phyloP scores from a whole-genome alignment of 306 rosid genomes.

The Trifolium pratense region DNA sequence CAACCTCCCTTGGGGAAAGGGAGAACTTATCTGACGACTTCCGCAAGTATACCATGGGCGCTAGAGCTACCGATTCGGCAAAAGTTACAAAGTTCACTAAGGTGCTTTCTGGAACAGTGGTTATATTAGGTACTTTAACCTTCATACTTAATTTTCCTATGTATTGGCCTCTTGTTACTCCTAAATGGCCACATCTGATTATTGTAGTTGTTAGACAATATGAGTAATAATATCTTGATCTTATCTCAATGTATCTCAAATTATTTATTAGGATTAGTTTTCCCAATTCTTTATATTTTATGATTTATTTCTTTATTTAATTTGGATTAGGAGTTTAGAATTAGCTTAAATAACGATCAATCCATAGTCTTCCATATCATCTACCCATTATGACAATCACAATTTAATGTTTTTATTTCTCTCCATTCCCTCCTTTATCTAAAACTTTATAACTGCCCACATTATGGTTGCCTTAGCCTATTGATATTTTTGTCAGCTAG shows the following conservation, averaged over 20 bases:
- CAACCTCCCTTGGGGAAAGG: constrained; percentile 39
- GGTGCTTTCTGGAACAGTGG: constrained; percentile 82
- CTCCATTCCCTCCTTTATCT: background rate
- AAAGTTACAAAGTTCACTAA: constrained; percentile 78
- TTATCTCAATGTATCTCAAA: constrained; percentile 18
- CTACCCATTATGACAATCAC: background rate
- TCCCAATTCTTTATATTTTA: constrained; percentile 1
- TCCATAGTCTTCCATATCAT: background rate
- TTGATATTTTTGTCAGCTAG: constrained; percentile 12
- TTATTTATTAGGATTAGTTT: background rate
- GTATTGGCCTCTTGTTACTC: constrained; percentile 20
- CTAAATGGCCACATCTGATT: background rate
- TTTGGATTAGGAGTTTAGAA: background rate
- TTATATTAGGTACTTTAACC: constrained; percentile 65
- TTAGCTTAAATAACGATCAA: background rate
- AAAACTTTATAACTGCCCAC: background rate
- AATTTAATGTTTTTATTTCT: background rate
- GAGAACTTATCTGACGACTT: constrained; percentile 58
- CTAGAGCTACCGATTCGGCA: constrained; percentile 94
- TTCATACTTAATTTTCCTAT: constrained; percentile 29
- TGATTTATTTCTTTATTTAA: background rate
- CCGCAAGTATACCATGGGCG: constrained; percentile 62
- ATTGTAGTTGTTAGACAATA: constrained; percentile 4
- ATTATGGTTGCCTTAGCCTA: constrained; percentile 10
- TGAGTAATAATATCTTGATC: background rate